These are phyloP conservation scores for Crithidia brevicula DNA, from an alignment of 208 protist species.

Conservation along the genomic window DNA sequence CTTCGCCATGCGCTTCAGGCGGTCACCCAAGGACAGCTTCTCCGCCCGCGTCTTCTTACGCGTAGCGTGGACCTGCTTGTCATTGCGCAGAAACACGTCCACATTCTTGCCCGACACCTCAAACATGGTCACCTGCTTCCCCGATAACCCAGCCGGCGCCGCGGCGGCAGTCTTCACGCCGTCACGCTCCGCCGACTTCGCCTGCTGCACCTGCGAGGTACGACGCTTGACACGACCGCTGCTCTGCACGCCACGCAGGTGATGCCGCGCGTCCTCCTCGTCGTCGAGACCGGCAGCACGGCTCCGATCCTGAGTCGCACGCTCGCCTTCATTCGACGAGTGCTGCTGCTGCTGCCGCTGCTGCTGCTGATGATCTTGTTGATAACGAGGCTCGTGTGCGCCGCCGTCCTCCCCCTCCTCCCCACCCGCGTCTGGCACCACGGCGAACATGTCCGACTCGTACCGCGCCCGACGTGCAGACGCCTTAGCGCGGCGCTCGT, in stretches of 20 bases:
- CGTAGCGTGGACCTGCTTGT: conserved; percentile 76
- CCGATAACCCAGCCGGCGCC: neutral
- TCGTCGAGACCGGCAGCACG: conserved; percentile 29
- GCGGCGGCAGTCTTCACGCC: neutral
- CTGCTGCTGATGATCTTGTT: neutral
- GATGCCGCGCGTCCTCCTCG: conserved; percentile 48
- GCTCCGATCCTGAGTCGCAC: neutral
- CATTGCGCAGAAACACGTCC: conserved; percentile 58
- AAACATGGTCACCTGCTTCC: conserved; percentile 72
- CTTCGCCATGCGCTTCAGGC: conserved; percentile 45
- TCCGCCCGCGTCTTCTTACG: conserved; percentile 74
- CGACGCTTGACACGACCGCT: conserved; percentile 51
- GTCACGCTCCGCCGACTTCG: conserved; percentile 16
- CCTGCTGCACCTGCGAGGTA: conserved; percentile 7
- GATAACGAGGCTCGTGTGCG: too few species aligned
- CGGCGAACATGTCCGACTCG: conserved; percentile 76
- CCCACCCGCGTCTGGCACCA: conserved; percentile 61
- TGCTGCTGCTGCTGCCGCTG: neutral
- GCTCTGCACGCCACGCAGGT: conserved; percentile 79
- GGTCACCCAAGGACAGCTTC: conserved; percentile 79
- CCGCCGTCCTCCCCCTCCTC: conserved; percentile 19
- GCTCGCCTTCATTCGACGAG: too few species aligned
- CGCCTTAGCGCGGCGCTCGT: conserved; percentile 75
- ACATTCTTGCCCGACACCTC: conserved; percentile 58
- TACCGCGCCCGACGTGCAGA: conserved; percentile 68